These are phyloP conservation scores for Colletotrichum costaricense DNA, from an alignment of 2,329 filamentous ascomycete genomes.

Conservation along the genomic window DNA sequence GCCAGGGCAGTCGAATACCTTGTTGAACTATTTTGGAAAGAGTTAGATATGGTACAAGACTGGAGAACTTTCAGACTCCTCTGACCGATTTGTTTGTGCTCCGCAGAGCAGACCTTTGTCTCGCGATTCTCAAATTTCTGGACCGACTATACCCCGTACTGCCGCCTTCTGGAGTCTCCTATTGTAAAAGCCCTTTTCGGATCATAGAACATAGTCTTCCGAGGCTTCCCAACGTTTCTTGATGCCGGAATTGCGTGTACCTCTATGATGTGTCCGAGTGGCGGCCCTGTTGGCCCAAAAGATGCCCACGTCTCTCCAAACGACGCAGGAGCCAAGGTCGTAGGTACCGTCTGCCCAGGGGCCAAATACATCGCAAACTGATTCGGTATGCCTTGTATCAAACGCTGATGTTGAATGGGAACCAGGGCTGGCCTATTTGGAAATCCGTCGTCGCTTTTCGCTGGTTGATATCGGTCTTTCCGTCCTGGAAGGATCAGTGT, in stretches of 20 bases:
- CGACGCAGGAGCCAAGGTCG: no score
- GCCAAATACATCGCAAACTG: not conserved
- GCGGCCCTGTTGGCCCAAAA: not conserved
- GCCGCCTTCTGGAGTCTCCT: not conserved
- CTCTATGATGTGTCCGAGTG: no score
- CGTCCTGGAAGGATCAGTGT: not conserved
- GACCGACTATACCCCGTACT: not conserved
- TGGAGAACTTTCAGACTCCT: no score
- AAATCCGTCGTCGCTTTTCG: no score
- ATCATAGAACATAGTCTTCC: not conserved
- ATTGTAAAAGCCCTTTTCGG: not conserved
- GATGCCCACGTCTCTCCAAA: not conserved
- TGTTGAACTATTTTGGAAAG: conserved; percentile 66
- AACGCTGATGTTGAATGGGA: not conserved
- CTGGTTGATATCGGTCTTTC: not conserved
- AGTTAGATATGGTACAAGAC: conserved; percentile 23
- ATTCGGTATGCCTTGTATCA: not conserved
- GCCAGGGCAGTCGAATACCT: conserved; percentile 62
- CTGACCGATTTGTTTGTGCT: no score
- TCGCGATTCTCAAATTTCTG: no score
- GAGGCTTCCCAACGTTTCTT: not conserved
- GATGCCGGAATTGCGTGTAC: no score
- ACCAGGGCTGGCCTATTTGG: no score
- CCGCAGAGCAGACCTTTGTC: no score
- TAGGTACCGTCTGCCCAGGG: not conserved